phyloP scores from a whole-genome alignment of 495 filamentous ascomycete species.

The Chlorociboria aeruginascens region DNA sequence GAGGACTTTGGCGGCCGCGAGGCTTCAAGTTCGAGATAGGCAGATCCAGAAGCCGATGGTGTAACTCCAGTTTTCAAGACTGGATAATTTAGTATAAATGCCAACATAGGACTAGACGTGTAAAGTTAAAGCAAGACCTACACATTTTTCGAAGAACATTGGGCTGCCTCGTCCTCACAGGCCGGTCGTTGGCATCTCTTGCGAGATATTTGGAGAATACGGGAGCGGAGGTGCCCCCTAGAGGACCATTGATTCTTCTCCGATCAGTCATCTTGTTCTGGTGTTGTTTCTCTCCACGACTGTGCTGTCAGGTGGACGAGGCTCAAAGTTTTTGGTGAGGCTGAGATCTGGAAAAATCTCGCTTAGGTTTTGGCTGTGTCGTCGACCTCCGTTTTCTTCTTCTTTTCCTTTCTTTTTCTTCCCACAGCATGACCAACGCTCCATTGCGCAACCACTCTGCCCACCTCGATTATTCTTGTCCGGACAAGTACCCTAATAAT shows the following conservation, averaged over 20 bases:
- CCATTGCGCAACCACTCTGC: background rate
- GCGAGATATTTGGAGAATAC: conserved; percentile 31
- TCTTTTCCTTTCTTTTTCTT: background rate
- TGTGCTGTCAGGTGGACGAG: no score
- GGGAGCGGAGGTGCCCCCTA: conserved; percentile 63
- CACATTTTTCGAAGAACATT: conserved; percentile 73
- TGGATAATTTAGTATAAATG: conserved; percentile 22
- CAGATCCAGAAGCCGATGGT: conserved; percentile 86
- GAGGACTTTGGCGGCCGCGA: conserved; percentile 36
- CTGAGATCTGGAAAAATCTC: no score
- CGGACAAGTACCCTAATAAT: background rate
- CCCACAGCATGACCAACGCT: background rate
- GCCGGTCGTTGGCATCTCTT: conserved; percentile 24
- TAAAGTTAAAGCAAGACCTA: conserved; percentile 30
- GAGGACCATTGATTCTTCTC: conserved; percentile 81
- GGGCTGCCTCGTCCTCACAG: conserved; percentile 40
- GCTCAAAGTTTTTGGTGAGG: no score
- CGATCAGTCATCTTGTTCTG: conserved; percentile 58
- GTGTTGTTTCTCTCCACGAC: no score
- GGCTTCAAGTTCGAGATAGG: conserved; percentile 78
- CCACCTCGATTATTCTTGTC: background rate
- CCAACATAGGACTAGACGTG: conserved; percentile 13
- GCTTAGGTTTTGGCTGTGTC: background rate
- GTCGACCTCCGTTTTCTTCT: background rate
- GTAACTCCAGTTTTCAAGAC: conserved; percentile 86